Evolutionary conservation across 2,329 filamentous ascomycete genomes (phyloP), one percentile per base, ranked within the genome.

Genomic region (Fusarium longipes): DNA sequence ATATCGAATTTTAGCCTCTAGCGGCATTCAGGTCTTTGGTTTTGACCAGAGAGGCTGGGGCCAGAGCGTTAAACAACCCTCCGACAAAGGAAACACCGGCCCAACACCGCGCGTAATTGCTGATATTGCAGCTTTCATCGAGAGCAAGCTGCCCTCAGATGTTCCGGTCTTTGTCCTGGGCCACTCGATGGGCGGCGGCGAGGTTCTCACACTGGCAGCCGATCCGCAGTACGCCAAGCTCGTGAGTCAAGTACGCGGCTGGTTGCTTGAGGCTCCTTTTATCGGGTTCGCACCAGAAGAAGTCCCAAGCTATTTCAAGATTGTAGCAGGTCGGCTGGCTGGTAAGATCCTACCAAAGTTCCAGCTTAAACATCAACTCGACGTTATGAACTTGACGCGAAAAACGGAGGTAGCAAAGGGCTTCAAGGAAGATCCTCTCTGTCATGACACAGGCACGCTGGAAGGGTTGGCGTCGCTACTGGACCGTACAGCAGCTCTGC

Each of bases 11-110:
- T 85, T 97, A 45, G 90, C 91, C 22, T 80, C 82, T 12, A 85
- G 85, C 53, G 92, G 91, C 64, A 93, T 97, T 72, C 88, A 92
- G 73, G 86, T 93, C 45, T 87, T 91, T 74, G 85, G 87, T 64
- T 92, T 94, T 76, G 94, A 97, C 77, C 94, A 97, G 82, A 89
- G 88, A 77, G 93, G 94, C 76, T 97, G 93, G 93, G 94, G 94
- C 63, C 89, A 87, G 56, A 91, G 88, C 53, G 91, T 90, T 22
- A 82, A 79, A 35, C 83, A 82, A 51, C 81, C 86, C 22, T 78
- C 85, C 14, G 85, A 95, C 63, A 84, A 83, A 71, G 94, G 94
- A 48, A 82, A 88, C 54, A 92, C 91, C 3, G 94, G 94, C 8
- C 84, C 90, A 8, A 97, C 93, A 3, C 67, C 83, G 3, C 85